Base-by-base conservation (phyloP, 2,329 filamentous ascomycete species). In the Penicillium aurantiogriseum region DNA sequence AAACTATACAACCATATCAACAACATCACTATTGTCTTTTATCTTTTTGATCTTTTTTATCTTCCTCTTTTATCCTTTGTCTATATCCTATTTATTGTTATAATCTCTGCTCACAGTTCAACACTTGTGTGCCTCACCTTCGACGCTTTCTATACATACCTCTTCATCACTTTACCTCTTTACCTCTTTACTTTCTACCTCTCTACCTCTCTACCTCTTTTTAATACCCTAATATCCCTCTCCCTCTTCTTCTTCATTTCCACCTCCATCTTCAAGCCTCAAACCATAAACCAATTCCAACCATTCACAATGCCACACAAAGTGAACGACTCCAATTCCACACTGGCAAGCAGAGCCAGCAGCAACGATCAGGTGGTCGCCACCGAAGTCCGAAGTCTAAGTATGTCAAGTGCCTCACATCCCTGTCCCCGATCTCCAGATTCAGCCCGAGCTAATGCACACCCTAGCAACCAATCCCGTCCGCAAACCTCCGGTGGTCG, bases 271-370 rank as follows among this genome's bases (percentile, higher is more conserved):
- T 3, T 19, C 42, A 40, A 46, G 38, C 11, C 29, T 25, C n/a
- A 23, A 23, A 3, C 17, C 2, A 13, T 39, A 40, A 46, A 25
- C 36, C 9, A 19, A 21, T 33, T 21, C 45, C 33, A 15, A 15
- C 15, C 38, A 57, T 45, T 47, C 57, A 69, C 36, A 49, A 73
- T 74, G 71, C 71, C 71, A 58, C 68, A 69, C 65, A 73, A 72
- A 63, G 64, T 69, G 63, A 73, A 71, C 64, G 66, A 72, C 57
- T 73, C 71, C 56, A 71, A 70, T 62, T 71, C 70, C 51, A 72
- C 70, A n/a, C 62, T 73, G 43, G 68, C 69, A 61, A 72, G 69
- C 61, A 63, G 60, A 54, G 66, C 58, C 57, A 71, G 70, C 55
- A 71, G 65, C 57, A 60, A 63, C 47, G 66, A 71, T 59, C 68